Evolutionary conservation across 164 flowering plant species (phyloP), one percentile per base, ranked within the genome.

Genomic region (Platanus orientalis): DNA sequence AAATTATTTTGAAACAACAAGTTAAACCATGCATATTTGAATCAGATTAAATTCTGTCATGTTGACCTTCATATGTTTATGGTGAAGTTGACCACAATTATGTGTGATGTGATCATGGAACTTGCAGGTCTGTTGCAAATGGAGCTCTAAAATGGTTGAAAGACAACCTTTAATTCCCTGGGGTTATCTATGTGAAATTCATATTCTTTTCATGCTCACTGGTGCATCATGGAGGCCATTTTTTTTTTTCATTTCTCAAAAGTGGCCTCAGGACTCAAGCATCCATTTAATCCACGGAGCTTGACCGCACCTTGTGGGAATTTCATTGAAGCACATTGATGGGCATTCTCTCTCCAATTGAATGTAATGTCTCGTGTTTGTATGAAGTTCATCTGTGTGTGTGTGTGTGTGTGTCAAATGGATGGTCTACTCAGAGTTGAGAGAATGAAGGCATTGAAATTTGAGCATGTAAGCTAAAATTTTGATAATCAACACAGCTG

Each of bases 111-210:
- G 36, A 21, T 45, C 21, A 30, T 64, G 54, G 13, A 25, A 26
- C 40, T 61, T 76, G 75, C 92, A 92, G 98, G 83, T 80, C 95
- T 61, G 79, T 80, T 60, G 90, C 85, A 55, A 85, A 81, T 75
- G 98, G 96, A 68, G 96, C 80, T 58, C 64, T 85, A 40, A 92
- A 81, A 60, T 92, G 96, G 98, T 66, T 92, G 64, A 88, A 80
- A 77, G 91, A 90, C 78, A 88, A 85, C 71, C 77, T 86, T 32
- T 89, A 79, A 72, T 63, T 54, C 19, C 19, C 45, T 45, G 58
- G 13, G 36, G 9, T 24, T 14, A 50, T 57, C 21, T 42, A 19
- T 40, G 20, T 60, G 68, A 34, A 30, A 45, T 40, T 39, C 56
- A 14, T 16, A 50, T 53, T 52, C 47, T 51, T 68, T 72, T 24